phyloP scores from a whole-genome alignment of 768 basidiomycete genomes.

The Gyrodon lividus region DNA sequence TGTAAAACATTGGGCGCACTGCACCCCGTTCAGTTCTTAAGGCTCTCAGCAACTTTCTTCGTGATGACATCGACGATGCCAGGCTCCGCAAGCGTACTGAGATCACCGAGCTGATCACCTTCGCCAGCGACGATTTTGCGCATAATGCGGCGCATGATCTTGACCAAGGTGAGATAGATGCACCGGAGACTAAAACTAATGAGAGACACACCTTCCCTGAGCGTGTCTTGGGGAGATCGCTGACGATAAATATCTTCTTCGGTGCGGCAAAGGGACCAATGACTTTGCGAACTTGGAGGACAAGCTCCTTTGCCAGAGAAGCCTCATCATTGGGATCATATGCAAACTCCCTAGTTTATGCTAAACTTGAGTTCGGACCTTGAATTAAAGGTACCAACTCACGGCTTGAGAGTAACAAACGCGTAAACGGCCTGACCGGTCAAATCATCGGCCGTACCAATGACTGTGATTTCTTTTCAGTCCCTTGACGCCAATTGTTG shows the following conservation, averaged over 20 bases:
- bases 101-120: constrained; percentile 92
- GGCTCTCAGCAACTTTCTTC: constrained; percentile 61
- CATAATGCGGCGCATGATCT: constrained; percentile 95
- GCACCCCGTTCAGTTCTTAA: constrained; percentile 15
- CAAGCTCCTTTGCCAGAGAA: constrained; percentile 78
- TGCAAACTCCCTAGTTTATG: constrained; percentile 76
- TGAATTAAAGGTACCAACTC: constrained; percentile 28
- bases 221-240: constrained; percentile 90
- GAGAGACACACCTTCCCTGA: constrained; percentile 71
- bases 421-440: constrained; percentile 94
- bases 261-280: constrained; percentile 98
- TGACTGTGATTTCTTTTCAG: constrained; percentile 43
- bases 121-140: constrained; percentile 95
- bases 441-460: constrained; percentile 82
- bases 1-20: too few species aligned
- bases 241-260: constrained; percentile 84
- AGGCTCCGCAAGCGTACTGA: constrained; percentile 92
- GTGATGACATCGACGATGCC: constrained; percentile 82
- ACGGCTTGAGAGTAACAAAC: constrained; percentile 95
- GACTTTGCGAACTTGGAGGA: constrained; percentile 93
- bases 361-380: background rate
- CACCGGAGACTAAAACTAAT: background rate
- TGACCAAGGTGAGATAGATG: background rate
- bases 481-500: background rate
- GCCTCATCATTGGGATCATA: constrained; percentile 70